Evolutionary conservation across 305 asterid species (phyloP).

Genomic region (Withania somnifera): DNA sequence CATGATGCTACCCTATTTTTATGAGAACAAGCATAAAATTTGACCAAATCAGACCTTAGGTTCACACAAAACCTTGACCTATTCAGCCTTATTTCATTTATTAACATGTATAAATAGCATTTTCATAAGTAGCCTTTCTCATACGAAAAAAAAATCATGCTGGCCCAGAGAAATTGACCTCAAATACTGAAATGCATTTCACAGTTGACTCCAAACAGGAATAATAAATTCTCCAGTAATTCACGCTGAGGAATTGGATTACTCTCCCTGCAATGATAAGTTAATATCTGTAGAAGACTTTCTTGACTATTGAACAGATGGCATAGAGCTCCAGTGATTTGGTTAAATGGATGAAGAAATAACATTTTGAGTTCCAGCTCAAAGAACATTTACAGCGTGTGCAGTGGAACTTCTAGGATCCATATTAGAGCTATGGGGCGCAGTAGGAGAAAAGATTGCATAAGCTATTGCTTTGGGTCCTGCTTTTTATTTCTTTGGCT

Average conservation of each 20-base stretch:
- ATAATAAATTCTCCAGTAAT: too few species aligned
- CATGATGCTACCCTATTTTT: too few species aligned
- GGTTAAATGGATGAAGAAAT: conserved; percentile 12
- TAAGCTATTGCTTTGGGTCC: conserved; percentile 8
- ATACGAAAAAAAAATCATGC: too few species aligned
- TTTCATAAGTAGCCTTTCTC: too few species aligned
- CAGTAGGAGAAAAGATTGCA: conserved; percentile 20
- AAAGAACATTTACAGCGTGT: conserved; percentile 25
- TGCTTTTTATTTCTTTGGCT: conserved; percentile 50
- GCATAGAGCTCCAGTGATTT: conserved; percentile 31
- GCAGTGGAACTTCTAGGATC: conserved; percentile 22
- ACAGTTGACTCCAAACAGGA: too few species aligned
- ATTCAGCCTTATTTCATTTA: too few species aligned
- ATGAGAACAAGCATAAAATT: too few species aligned
- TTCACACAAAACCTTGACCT: too few species aligned
- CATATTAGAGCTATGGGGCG: conserved; percentile 18
- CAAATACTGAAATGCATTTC: too few species aligned
- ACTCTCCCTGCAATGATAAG: conserved; percentile 54
- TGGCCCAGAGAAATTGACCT: too few species aligned
- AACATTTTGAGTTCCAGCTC: conserved; percentile 3
- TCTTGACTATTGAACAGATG: conserved; percentile 33
- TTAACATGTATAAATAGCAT: too few species aligned
- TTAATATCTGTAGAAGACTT: conserved; percentile 54
- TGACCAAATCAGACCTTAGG: too few species aligned
- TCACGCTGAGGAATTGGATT: background rate